Percentiles rank a stretch among this genome's conserved stretches.
These are phyloP conservation scores for Pyronema domesticum DNA, from an alignment of 495 filamentous ascomycete species.

Conservation along the genomic window DNA sequence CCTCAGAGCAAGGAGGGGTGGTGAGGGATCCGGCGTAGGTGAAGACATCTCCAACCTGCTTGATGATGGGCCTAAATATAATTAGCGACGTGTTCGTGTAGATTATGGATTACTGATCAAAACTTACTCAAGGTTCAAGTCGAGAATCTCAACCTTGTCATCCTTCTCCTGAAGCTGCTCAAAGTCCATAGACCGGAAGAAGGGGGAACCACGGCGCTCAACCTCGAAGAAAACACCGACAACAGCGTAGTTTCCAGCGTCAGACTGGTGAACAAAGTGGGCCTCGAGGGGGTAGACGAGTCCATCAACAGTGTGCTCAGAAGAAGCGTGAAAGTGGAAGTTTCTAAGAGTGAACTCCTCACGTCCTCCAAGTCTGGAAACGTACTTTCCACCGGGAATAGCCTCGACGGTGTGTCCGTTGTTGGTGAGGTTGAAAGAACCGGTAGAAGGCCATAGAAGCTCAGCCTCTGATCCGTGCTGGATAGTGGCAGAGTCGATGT, in stretches of 20 bases:
- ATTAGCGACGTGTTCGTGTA: constrained; percentile 18
- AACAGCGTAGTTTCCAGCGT: constrained; percentile 29
- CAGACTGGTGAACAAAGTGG: constrained; percentile 42
- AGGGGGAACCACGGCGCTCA: constrained; percentile 12
- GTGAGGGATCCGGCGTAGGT: constrained; percentile 47
- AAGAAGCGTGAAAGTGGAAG: constrained; percentile 55
- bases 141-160: not conserved
- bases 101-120: not conserved
- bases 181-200: not conserved
- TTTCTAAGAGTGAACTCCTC: constrained; percentile 37
- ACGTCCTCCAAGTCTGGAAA: constrained; percentile 25
- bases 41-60: constrained; percentile 6
- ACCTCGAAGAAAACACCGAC: constrained; percentile 44
- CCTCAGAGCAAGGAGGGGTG: constrained; percentile 49
- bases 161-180: not conserved
- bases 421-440: constrained; percentile 8
- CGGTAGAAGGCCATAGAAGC: constrained; percentile 3
- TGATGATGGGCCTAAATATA: constrained; percentile 22
- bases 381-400: constrained; percentile 4
- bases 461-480: not conserved
- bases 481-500: constrained; percentile 30
- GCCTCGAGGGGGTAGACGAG: constrained; percentile 42
- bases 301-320: constrained; percentile 40
- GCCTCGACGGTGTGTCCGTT: constrained; percentile 19
- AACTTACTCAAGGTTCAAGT: not conserved